A percentile compares a stretch with the other conserved stretches of the same genome.
phyloP scores from a whole-genome alignment of 768 basidiomycete genomes.

The Exsudoporus frostii region DNA sequence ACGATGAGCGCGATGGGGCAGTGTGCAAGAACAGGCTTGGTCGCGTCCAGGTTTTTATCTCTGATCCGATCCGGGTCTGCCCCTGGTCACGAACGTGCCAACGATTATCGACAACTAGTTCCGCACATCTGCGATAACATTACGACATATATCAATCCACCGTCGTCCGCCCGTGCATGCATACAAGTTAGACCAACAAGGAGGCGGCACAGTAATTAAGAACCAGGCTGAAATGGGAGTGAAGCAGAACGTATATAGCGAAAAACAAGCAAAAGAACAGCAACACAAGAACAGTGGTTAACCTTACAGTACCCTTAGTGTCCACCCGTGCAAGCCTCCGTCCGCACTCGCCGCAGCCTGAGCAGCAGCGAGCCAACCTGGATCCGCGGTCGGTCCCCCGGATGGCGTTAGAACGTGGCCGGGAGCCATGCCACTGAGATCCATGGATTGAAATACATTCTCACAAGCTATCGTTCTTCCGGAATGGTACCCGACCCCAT shows the following conservation, averaged over 20 bases:
- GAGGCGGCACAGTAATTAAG: constrained; percentile 1
- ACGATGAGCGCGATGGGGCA: constrained; percentile 6
- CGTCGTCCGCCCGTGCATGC: constrained; percentile 1
- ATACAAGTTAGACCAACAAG: constrained; percentile 7
- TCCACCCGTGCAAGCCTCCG: constrained; percentile 73
- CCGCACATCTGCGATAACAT: constrained; percentile 20
- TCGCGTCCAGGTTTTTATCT: constrained; percentile 11
- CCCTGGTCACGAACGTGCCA: constrained; percentile 27
- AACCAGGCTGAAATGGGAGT: constrained; percentile 7
- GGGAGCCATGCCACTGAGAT: constrained; percentile 48
- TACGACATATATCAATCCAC: constrained; percentile 24
- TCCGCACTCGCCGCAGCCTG: constrained; percentile 66
- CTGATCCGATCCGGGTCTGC: not conserved
- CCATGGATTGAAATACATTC: constrained; percentile 70
- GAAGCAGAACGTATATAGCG: constrained; percentile 26
- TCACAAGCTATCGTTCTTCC: constrained; percentile 82
- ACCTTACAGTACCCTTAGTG: constrained; percentile 69
- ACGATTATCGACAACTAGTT: constrained; percentile 7
- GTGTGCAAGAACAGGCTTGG: not conserved
- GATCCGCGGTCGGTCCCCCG: constrained; percentile 47
- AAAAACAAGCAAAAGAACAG: constrained; percentile 27
- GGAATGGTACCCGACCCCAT: constrained; percentile 89
- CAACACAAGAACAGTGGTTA: constrained; percentile 19
- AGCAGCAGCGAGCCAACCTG: constrained; percentile 72
- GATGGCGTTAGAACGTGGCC: constrained; percentile 45